Base-by-base conservation (phyloP, 2,329 filamentous ascomycete species). In the Dryadomyces sulphureus region DNA sequence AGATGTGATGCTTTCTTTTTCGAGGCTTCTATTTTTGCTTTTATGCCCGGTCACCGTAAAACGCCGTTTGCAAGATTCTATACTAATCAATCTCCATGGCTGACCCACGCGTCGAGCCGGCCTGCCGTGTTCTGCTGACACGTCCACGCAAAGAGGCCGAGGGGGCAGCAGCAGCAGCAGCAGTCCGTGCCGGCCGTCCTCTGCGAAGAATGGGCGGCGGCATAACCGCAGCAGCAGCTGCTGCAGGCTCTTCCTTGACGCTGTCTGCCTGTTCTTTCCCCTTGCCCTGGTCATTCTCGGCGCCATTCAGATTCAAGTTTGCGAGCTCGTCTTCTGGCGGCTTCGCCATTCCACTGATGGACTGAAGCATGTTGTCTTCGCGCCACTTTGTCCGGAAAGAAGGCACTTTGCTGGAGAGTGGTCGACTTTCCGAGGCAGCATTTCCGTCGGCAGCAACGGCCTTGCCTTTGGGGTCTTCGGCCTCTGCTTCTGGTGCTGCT, bases 361-460 rank as follows among this genome's bases (percentile, higher is more conserved):
- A 65, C 54, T 67, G 62, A 46, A 72, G 58, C 38, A 70, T 57
- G 49, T 68, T 60, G 32, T 62, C 59, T 27, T 68, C 66, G 5
- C 58, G 61, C 69, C 69, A 72, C 22, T 57, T 60, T 1, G 63
- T 62, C 41, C 55, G 58, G 38, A 71, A 59, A 34, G 53, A 55
- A 1, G 65, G 56, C 14, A 71, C 66, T 9, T 56, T 53, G 4
- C 62, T 60, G 12, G 63, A 60, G 7, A 69, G 6, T 48, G 47
- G 5, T 56, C 36, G 32, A 22, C 43, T 46, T 38, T 48, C 36
- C 19, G 5, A 48, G 4, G 38, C 41, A 12, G 38, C n/a, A n/a
- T n/a, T 48, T 7, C 30, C 49, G 0, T 50, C 51, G 5, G 45
- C 52, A 1, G 50, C 54, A 0, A 45, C 52, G 24, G 52, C 56